phyloP scores from a whole-genome alignment of 2,329 filamentous ascomycete genomes.

The Nigrospora oryzae region DNA sequence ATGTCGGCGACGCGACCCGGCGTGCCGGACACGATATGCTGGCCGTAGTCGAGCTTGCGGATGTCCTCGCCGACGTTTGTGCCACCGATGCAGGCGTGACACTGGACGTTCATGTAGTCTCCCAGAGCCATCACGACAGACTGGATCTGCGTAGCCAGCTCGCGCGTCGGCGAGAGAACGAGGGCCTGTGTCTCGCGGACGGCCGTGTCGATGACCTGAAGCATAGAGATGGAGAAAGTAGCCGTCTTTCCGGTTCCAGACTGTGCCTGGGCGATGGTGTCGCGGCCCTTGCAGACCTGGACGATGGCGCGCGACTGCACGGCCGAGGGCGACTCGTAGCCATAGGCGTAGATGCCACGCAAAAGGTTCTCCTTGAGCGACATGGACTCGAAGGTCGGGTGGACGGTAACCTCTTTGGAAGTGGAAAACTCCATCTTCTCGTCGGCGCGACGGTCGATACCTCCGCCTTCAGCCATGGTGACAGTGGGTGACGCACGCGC shows the following conservation, averaged over 20 bases:
- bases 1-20: slow-evolving; percentile 89
- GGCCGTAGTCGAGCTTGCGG: slow-evolving; percentile 73
- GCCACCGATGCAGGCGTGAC: slow-evolving; percentile 95
- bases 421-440: slow-evolving; percentile 98
- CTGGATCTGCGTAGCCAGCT: slow-evolving; percentile 95
- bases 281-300: slow-evolving; percentile 89
- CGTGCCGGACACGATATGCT: slow-evolving; percentile 95
- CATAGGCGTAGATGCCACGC: slow-evolving; percentile 95
- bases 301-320: slow-evolving; percentile 95
- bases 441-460: slow-evolving; percentile 84
- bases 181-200: slow-evolving; percentile 91
- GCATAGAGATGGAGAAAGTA: slow-evolving; percentile 90
- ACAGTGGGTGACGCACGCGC: slow-evolving; percentile 3
- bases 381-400: slow-evolving; percentile 92
- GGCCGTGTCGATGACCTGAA: slow-evolving; percentile 90
- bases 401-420: slow-evolving; percentile 94
- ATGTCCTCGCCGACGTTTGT: slow-evolving; percentile 1
- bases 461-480: slow-evolving; percentile 75
- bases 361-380: slow-evolving; percentile 95
- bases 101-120: slow-evolving; percentile 99
- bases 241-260: slow-evolving; percentile 97
- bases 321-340: slow-evolving; percentile 92
- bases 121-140: slow-evolving; percentile 99
- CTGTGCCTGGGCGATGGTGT: slow-evolving; percentile 94
- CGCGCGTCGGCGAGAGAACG: slow-evolving; percentile 88